Conservation (phyloP, 2,329 filamentous ascomycete species). For the Fonsecaea nubica region DNA sequence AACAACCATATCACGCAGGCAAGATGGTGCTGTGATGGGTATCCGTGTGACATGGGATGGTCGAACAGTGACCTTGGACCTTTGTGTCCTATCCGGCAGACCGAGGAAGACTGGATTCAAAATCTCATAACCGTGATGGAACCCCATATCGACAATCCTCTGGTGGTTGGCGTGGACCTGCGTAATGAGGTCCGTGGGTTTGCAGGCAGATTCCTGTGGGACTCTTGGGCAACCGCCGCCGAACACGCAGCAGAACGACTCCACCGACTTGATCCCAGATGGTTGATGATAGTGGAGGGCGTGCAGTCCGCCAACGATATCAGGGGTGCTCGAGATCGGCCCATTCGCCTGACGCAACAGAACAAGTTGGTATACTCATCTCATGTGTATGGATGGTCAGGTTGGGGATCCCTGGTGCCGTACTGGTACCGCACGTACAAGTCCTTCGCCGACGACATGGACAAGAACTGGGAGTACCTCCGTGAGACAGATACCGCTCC, state of each 20-base stretch:
- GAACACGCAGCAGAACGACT: constrained; percentile 68
- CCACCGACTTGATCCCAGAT: constrained; percentile 65
- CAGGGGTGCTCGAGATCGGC: constrained; percentile 61
- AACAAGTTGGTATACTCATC: constrained; percentile 69
- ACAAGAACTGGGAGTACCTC: constrained; percentile 70
- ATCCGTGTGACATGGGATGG: constrained; percentile 72
- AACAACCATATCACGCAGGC: constrained; percentile 75
- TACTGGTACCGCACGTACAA: constrained; percentile 67
- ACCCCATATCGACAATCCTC: constrained; percentile 63
- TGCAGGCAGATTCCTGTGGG: constrained; percentile 73
- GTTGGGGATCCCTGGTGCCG: constrained; percentile 68
- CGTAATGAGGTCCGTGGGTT: constrained; percentile 72
- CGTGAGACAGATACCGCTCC: constrained; percentile 63
- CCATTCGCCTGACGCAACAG: constrained; percentile 63
- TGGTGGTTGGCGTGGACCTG: constrained; percentile 70
- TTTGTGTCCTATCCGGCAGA: constrained; percentile 67
- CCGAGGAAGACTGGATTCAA: constrained; percentile 68
- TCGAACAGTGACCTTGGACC: constrained; percentile 68
- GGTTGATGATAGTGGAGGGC: constrained; percentile 72
- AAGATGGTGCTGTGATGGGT: constrained; percentile 72
- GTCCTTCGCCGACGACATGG: constrained; percentile 69
- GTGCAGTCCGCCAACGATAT: constrained; percentile 72
- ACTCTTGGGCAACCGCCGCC: constrained; percentile 67
- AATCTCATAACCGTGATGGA: constrained; percentile 71
- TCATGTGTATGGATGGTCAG: constrained; percentile 73